Evolutionary conservation across 352 stramenopile species (phyloP).

Genomic region (Pelagophyceae sp.): DNA sequence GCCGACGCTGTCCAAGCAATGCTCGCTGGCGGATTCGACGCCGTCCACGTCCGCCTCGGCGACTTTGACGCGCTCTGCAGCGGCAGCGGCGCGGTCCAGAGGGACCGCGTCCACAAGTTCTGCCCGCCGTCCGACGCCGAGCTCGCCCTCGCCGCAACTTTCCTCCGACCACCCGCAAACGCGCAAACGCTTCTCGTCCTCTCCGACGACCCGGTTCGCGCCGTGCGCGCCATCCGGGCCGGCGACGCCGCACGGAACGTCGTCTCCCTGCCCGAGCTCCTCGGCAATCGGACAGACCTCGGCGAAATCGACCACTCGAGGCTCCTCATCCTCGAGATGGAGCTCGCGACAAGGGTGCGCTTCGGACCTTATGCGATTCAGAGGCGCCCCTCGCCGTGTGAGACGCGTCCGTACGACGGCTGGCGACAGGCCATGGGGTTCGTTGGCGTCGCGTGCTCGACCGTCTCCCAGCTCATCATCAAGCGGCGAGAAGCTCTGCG

Average conservation of each 20-base stretch:
- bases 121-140: constrained; percentile 1
- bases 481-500: constrained; percentile 14
- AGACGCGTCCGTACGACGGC: too few species aligned
- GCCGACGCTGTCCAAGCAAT: not conserved
- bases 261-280: not conserved
- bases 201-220: not conserved
- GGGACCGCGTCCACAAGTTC: not conserved
- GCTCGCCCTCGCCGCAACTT: not conserved
- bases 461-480: constrained; percentile 13
- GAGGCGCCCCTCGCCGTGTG: too few species aligned
- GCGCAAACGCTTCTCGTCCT: not conserved
- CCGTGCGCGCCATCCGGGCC: not conserved
- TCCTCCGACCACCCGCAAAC: not conserved
- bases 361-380: too few species aligned
- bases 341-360: not conserved
- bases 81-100: not conserved
- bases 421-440: not conserved
- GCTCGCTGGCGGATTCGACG: not conserved
- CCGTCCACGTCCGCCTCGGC: constrained; percentile 9
- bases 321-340: not conserved
- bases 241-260: not conserved
- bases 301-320: not conserved
- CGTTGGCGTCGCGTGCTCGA: constrained; percentile 34
- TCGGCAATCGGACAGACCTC: not conserved
- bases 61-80: not conserved